phyloP scores from a whole-genome alignment of 768 basidiomycete species.

The Leucocoprinus leucothites region DNA sequence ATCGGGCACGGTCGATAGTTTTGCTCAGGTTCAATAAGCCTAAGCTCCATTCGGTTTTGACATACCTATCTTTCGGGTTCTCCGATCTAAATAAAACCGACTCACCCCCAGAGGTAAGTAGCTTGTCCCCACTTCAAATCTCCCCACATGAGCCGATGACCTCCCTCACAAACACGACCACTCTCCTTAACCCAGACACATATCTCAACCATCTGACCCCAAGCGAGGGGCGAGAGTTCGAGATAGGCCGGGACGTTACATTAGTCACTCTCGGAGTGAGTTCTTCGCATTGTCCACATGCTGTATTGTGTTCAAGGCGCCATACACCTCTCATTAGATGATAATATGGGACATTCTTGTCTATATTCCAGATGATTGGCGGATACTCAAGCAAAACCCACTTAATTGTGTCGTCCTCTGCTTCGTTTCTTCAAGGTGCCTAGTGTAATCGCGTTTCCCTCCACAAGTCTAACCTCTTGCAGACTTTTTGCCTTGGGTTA shows the following conservation, averaged over 20 bases:
- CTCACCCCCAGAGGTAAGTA: too few relatives aligned
- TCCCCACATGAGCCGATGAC: too few relatives aligned
- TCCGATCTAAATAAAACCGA: too few relatives aligned
- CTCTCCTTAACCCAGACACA: background rate
- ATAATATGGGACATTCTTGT: background rate
- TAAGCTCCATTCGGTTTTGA: too few relatives aligned
- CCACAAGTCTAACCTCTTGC: background rate
- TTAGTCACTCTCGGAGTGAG: background rate
- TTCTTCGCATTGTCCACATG: background rate
- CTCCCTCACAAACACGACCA: too few relatives aligned
- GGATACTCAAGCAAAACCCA: background rate
- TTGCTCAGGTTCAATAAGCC: too few relatives aligned
- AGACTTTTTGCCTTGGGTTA: background rate
- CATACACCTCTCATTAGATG: background rate
- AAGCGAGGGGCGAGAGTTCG: background rate
- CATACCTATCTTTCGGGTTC: too few relatives aligned
- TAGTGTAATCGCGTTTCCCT: background rate
- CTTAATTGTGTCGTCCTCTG: background rate
- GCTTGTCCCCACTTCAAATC: too few relatives aligned
- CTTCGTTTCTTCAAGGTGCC: background rate
- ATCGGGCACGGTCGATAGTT: too few relatives aligned
- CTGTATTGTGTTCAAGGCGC: background rate
- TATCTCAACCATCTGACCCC: slow-evolving; percentile 3
- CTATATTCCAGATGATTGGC: background rate
- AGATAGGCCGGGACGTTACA: background rate